Evolutionary conservation across 106 monocot genomes (phyloP).

Genomic region (Phalaenopsis aphrodite): DNA sequence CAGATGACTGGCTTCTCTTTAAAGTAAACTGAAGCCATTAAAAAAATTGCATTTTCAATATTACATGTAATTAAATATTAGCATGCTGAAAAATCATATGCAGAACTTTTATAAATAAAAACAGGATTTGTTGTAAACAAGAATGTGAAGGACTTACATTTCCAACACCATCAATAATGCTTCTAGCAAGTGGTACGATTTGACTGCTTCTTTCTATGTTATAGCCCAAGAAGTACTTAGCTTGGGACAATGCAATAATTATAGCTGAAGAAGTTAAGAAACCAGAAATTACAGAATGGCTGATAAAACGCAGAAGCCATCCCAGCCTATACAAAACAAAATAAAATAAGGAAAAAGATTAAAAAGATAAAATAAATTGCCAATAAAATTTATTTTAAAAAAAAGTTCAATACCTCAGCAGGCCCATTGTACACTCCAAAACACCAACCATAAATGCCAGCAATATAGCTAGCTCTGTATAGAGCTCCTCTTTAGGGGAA

Average conservation of each 20-base stretch:
- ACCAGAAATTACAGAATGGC: conserved; percentile 89
- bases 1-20: too few relatives aligned
- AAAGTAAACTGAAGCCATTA: too few relatives aligned
- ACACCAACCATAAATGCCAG: conserved; percentile 85
- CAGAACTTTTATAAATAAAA: neutral
- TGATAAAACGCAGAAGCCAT: conserved; percentile 84
- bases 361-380: neutral
- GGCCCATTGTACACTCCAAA: conserved; percentile 74
- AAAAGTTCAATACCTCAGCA: conserved; percentile 34
- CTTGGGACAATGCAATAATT: conserved; percentile 78
- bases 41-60: neutral
- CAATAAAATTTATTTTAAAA: neutral
- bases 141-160: conserved; percentile 33
- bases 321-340: conserved; percentile 51
- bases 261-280: conserved; percentile 90
- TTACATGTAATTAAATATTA: neutral
- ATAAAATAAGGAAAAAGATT: neutral
- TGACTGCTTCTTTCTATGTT: conserved; percentile 64
- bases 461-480: conserved; percentile 74
- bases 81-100: neutral
- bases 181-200: conserved; percentile 67
- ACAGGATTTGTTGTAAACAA: neutral
- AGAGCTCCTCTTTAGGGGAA: conserved; percentile 51
- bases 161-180: conserved; percentile 67
- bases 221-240: conserved; percentile 87